Conservation (phyloP, 1,139 yeast genomes). For the Pichia sp. region DNA sequence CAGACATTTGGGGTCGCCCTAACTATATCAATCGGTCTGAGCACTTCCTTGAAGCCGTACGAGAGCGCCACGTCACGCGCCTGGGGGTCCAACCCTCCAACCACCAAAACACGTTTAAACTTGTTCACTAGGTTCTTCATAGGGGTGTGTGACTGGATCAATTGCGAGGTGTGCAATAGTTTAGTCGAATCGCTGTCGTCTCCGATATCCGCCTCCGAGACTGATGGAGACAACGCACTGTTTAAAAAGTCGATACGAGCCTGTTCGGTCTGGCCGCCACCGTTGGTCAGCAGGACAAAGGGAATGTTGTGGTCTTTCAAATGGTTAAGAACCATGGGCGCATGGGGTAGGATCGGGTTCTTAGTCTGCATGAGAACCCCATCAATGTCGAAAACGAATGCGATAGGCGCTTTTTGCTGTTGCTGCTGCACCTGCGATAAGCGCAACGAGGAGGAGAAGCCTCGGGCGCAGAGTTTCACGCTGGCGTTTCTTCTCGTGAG, state of each 20-base stretch:
- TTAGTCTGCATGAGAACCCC: conserved; percentile 84
- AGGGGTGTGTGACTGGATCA: conserved; percentile 91
- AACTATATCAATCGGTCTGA: conserved; percentile 73
- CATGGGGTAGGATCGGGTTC: conserved; percentile 50
- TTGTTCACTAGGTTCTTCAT: conserved; percentile 56
- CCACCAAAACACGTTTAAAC: conserved; percentile 64
- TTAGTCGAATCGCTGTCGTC: conserved; percentile 1
- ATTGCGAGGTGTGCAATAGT: conserved; percentile 52
- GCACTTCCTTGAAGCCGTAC: conserved; percentile 79
- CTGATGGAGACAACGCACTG: conserved; percentile 35
- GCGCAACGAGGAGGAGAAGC: background rate
- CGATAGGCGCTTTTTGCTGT: conserved; percentile 17
- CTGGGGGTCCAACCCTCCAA: conserved; percentile 78
- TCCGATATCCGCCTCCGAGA: background rate
- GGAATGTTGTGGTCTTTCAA: conserved; percentile 60
- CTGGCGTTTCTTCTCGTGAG: background rate
- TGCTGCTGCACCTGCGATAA: background rate
- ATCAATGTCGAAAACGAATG: conserved; percentile 51
- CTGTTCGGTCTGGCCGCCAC: conserved; percentile 79
- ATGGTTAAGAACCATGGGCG: conserved; percentile 56
- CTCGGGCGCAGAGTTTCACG: background rate
- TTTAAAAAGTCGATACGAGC: conserved; percentile 59
- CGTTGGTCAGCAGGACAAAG: conserved; percentile 81
- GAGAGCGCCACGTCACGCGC: conserved; percentile 65
- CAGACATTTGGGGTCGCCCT: conserved; percentile 53